Base-by-base conservation (phyloP, 169 alveolate genomes). In the Hepatocystis sp. region DNA sequence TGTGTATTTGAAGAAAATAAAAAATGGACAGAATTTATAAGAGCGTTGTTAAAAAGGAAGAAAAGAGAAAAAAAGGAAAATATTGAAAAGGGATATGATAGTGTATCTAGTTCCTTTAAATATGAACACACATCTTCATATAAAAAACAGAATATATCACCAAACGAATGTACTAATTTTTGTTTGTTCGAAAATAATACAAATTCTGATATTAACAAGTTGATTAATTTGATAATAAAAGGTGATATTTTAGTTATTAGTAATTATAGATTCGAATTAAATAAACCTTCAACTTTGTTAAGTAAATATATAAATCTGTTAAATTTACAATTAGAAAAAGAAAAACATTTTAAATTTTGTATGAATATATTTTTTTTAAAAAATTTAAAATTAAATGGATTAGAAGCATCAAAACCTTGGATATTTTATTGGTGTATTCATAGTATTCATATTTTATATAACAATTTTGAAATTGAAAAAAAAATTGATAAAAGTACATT, bases 401-500 rank as follows among this genome's bases (percentile, higher is more conserved):
- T 76, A 49, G 88, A 76, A 76, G 88, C 88, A 13, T 76, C 88
- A 0, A 76, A 76, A 27, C 88, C 88, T 21, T 76, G 88, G 88
- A 76, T 76, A 42, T 76, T 76, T 52, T 76, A 76, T 46, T 76
- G 88, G 88, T 76, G 88, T 46, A 76, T 76, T 27, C 88, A 76
- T 40, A 44, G 63, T 25, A 76, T 71, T 23, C 47, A 71, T 64
- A 40, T 71, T 21, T 30, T 71, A 58, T 51, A 71, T 44, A 71
- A 71, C 47, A 64, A 56, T 23, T 19, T 71, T 1, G 86, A 71
- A 63, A 71, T 71, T 60, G 86, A 71, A 28, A 64, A 71, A 39
- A 71, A 71, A 51, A 27, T 71, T 44, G 32, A 76, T 28, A 71
- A 71, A 36, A 27, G 19, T 8, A 71, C 86, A 36, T 71, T 71